These are phyloP conservation scores for Hemerocallis citrina DNA, from an alignment of 106 monocot genomes.

Conservation along the genomic window DNA sequence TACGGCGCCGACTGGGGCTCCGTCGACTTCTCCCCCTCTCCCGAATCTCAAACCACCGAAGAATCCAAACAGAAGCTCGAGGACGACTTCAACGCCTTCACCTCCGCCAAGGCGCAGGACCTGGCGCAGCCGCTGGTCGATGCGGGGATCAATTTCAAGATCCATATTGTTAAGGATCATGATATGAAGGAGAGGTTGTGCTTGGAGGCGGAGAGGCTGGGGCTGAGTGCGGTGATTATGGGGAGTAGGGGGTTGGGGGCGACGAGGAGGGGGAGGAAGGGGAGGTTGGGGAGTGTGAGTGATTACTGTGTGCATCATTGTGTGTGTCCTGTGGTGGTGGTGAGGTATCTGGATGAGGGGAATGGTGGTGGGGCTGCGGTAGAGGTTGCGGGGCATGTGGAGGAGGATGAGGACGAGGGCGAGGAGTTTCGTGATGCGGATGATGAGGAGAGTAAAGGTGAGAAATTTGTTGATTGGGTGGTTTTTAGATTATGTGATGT, in stretches of 20 bases:
- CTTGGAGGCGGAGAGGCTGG: conserved; percentile 50
- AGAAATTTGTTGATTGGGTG: too few relatives aligned
- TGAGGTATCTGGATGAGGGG: conserved; percentile 12
- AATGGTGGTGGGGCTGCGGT: neutral
- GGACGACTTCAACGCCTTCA: conserved; percentile 53
- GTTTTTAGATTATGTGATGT: neutral
- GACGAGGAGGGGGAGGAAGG: conserved; percentile 29
- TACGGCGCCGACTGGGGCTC: conserved; percentile 34
- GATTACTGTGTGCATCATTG: conserved; percentile 63
- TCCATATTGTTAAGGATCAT: conserved; percentile 65
- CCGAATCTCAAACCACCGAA: conserved; percentile 5
- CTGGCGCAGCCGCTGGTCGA: conserved; percentile 43
- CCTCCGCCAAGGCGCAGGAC: conserved; percentile 41
- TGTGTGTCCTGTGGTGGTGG: conserved; percentile 53
- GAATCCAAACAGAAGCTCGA: conserved; percentile 56
- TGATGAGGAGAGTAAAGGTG: neutral
- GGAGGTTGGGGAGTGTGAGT: conserved; percentile 51
- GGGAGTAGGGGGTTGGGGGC: conserved; percentile 53
- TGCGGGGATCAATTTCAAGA: conserved; percentile 47
- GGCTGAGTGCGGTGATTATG: conserved; percentile 60
- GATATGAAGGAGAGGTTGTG: conserved; percentile 73
- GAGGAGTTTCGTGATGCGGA: neutral
- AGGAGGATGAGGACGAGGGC: neutral
- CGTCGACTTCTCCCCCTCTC: conserved; percentile 3
- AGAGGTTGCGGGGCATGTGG: too few relatives aligned